Percentiles rank a stretch among this genome's conserved stretches.
phyloP scores from a whole-genome alignment of 1,284 basidiomycete genomes.

The Pseudozyma thailandica region DNA sequence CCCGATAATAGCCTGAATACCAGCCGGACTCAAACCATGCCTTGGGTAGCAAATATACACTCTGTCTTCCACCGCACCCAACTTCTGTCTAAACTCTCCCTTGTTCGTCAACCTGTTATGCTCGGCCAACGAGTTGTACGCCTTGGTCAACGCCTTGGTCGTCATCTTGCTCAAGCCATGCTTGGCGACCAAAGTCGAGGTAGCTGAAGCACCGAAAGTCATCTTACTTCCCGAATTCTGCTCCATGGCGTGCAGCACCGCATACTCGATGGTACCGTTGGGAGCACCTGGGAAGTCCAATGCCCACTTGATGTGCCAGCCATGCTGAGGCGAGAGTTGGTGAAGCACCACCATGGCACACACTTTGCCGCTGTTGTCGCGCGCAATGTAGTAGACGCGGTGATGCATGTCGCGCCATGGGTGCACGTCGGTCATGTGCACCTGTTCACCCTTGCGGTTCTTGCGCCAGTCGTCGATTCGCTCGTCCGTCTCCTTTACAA shows the following conservation, averaged over 20 bases:
- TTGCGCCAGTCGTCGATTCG: conserved; percentile 72
- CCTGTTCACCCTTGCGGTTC: conserved; percentile 72
- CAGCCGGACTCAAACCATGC: conserved; percentile 55
- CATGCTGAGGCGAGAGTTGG: conserved; percentile 72
- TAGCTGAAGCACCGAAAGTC: conserved; percentile 69
- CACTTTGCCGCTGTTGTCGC: conserved; percentile 70
- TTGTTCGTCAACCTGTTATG: conserved; percentile 56
- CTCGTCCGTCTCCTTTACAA: conserved; percentile 69
- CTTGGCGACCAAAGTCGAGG: conserved; percentile 48
- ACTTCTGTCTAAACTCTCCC: conserved; percentile 63
- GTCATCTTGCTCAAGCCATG: conserved; percentile 57
- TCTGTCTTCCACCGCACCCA: conserved; percentile 57
- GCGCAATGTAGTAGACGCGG: conserved; percentile 73
- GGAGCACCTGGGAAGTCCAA: conserved; percentile 74
- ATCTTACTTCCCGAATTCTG: conserved; percentile 70
- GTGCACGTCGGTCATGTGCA: conserved; percentile 73
- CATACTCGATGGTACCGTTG: conserved; percentile 72
- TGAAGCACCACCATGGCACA: conserved; percentile 72
- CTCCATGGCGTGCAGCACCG: conserved; percentile 72
- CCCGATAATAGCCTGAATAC: conserved; percentile 58
- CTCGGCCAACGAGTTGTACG: conserved; percentile 53
- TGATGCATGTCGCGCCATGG: conserved; percentile 73
- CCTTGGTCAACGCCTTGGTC: conserved; percentile 51
- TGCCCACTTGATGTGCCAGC: conserved; percentile 75
- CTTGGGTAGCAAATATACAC: conserved; percentile 61